Evolutionary conservation across 2,329 filamentous ascomycete species (phyloP), one percentile per base, ranked within the genome.

Genomic region (Hypoxylon sp.): DNA sequence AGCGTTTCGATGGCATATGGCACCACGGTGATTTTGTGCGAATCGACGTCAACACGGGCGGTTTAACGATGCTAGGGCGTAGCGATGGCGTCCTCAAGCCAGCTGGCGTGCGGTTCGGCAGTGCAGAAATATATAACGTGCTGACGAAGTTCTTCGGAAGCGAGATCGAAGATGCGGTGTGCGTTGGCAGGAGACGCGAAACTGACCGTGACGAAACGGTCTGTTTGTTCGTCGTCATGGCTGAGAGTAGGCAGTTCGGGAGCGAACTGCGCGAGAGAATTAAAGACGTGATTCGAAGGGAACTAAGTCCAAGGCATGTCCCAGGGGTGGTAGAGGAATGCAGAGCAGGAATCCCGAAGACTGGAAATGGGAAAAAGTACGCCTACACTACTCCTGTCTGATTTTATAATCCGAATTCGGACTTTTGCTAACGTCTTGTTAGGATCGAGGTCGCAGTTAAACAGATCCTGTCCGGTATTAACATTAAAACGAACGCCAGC

Each of bases 81-180:
- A 96, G 92, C 56, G 95, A 99, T 74, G 96, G 96, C 3, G 93
- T 98, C 5, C 82, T 99, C 13, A 99, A 99, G 78, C 96, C 96
- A 0, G 89, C 91, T 0, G 96, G 96, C 2, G 93, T 99, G 17
- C 86, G 95, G 0, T 98, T 99, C 76, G 95, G 95, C 3, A 94
- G 90, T 32, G 94, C 95, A 0, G 96, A 99, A 82, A 97, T 99
- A 19, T 98, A 98, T 80, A 98, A 97, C 77, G 85, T 98, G n/a
- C 82, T 98, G 28, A 87, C 96, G 1, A 89, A 92, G 71, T 91
- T 94, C 80, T 98, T 98, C 74, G 87, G 90, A 0, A 81, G 85
- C 10, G 87, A 95, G 61, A 84, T 98, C 17, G 91, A 93, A 65
- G 95, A 99, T 74, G 93, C 93, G 0, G 84, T 98, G 1, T 98